Evolutionary conservation across 2,329 filamentous ascomycete genomes (phyloP), one percentile per base, ranked within the genome.

Genomic region (Trichoderma hamatum): DNA sequence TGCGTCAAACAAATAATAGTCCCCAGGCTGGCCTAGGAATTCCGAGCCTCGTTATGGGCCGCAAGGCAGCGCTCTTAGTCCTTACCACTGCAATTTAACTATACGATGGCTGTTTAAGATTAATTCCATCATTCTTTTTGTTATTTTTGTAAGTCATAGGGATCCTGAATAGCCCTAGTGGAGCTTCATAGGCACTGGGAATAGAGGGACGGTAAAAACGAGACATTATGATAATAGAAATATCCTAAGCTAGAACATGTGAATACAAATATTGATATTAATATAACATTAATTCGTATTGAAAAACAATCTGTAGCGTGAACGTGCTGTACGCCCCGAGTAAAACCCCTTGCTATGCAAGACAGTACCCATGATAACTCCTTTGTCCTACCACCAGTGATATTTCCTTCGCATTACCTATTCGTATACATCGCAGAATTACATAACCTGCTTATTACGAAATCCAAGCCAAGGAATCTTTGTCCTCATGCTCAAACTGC

Each of bases 401-500:
- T 49, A 3, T 21, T 11, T 11, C n/a, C 43, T 46, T 11, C 7
- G 6, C 19, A 21, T 5, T n/a, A 11, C n/a, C n/a, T 10, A 49
- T 49, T 10, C 43, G 6, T 7, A 7, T n/a, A 11, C 19, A 11
- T 46, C n/a, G 11, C n/a, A n/a, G 7, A 43, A 60, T 61, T 26
- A 70, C 19, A 51, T 21, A 59, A 54, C 14, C 28, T 70, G 65
- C 59, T 65, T 69, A n/a, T 69, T 69, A n/a, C 66, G 69, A 39
- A 84, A 87, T 2, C 84, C 84, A 11, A 85, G 43, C 26, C 79
- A 74, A 10, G 82, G 81, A 13, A 85, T 69, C 60, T 76, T 72
- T 67, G 78, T 85, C 76, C 90, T 87, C 81, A 97, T 79, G 61
- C 89, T 84, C 75, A 97, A 80, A 81, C 92, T 95, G 78, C 93